phyloP scores from a whole-genome alignment of 2,329 filamentous ascomycete species.

The Ophiostoma ulmi region DNA sequence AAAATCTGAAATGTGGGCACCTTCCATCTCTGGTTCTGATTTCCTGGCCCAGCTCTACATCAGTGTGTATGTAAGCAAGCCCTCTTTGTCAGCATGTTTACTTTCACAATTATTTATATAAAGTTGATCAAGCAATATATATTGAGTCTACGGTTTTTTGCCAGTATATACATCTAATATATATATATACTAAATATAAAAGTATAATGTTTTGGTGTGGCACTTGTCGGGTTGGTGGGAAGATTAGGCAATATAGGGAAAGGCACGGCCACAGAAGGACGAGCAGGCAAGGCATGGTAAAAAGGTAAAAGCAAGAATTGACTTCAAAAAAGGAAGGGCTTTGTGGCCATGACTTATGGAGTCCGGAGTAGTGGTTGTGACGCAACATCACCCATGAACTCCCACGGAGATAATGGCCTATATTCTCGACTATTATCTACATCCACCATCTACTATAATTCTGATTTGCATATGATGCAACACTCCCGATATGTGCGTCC shows the following conservation, averaged over 20 bases:
- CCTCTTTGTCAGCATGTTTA: neutral
- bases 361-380: neutral
- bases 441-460: neutral
- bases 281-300: neutral
- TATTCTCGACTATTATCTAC: neutral
- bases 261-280: conserved; percentile 19
- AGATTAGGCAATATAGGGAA: conserved; percentile 21
- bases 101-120: neutral
- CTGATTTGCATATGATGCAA: conserved; percentile 6
- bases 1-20: conserved; percentile 12
- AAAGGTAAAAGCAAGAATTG: neutral
- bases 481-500: neutral
- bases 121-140: no score
- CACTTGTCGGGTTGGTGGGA: conserved; percentile 13
- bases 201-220: neutral
- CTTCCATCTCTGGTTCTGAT: neutral
- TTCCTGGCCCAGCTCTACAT: neutral
- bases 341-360: neutral
- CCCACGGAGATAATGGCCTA: neutral
- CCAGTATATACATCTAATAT: no score
- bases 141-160: no score
- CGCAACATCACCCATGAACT: neutral
- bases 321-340: neutral
- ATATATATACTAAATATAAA: no score
- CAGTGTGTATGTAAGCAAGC: neutral